Conservation (phyloP, 371 early-diverging fungal genomes). For the Mycotypha africana region DNA sequence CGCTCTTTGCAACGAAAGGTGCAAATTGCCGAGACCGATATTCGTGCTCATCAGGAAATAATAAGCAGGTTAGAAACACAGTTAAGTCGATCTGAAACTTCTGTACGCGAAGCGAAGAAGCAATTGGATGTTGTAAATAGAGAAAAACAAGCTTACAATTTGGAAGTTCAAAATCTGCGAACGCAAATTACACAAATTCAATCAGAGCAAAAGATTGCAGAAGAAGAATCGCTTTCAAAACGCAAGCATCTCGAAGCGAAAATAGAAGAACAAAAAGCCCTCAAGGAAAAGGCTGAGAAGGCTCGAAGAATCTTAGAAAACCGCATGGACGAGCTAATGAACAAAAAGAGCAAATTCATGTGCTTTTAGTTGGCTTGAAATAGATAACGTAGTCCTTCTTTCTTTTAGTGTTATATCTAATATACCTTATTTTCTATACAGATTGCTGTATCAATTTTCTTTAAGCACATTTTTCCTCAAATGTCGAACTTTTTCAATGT, state of each 20-base stretch:
- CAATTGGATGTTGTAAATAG: constrained; percentile 32
- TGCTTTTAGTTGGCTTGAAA: constrained; percentile 32
- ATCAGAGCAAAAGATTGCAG: constrained; percentile 13
- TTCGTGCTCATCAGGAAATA: constrained; percentile 36
- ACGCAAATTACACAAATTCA: constrained; percentile 31
- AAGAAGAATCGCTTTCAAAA: constrained; percentile 12
- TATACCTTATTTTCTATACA: no score
- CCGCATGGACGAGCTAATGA: constrained; percentile 46
- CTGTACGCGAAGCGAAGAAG: constrained; percentile 33
- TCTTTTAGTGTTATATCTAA: no score
- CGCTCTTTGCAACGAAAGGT: constrained; percentile 43
- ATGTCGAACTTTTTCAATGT: no score
- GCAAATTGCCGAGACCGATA: constrained; percentile 34
- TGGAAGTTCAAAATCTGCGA: constrained; percentile 38
- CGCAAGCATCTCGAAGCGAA: constrained; percentile 23
- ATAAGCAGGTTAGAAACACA: constrained; percentile 39
- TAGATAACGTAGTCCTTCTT: no score
- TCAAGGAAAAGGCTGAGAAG: constrained; percentile 48
- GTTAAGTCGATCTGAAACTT: constrained; percentile 31
- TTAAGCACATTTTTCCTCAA: no score
- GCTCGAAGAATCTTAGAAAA: constrained; percentile 41
- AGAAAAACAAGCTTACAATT: constrained; percentile 33
- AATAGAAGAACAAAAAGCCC: constrained; percentile 24
- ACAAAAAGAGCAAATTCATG: constrained; percentile 48
- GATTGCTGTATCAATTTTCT: no score